Evolutionary conservation across 768 basidiomycete species (phyloP), one percentile per base, ranked within the genome.

Genomic region (Scleroderma citrinum): DNA sequence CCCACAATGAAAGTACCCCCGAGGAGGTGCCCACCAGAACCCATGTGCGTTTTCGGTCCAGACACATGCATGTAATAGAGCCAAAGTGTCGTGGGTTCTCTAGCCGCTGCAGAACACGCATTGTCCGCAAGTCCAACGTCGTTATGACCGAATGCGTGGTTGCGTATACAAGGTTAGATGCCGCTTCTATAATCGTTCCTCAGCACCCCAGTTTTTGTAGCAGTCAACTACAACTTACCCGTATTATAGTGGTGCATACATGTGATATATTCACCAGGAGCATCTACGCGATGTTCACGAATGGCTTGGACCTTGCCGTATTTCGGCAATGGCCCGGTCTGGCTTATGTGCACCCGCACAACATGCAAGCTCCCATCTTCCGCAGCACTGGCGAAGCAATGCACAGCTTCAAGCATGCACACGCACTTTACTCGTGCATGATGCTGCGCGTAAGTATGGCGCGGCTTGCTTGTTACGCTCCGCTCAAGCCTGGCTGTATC

Each of bases 401-500:
- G 87, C 10, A 83, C 78, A 6, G 83, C 83, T 56, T 96, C 93
- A 46, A 98, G 72, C 52, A 86, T 82, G 64, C 90, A 92, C 14
- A 96, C 75, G 21, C 71, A 69, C 49, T 81, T 80, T 36, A 85
- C 70, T 16, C 77, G 75, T 0, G 87, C 84, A 57, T 90, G 82
- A 57, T 86, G 81, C 43, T 83, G 77, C n/a, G 72, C 71, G 61
- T 86, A 85, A 2, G 83, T 84, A 60, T 85, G 77, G 54, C 85
- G 64, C 47, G 81, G 82, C 71, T 90, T 90, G 62, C 87, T 86
- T 19, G 93, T 91, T 16, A 96, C 90, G 65, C 92, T 97, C 49
- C 94, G 78, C 62, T 97, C 95, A 39, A 98, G 74, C n/a, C 92
- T 76, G 7, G 90, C 87, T 1, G 92, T 87, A 55, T 92, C 87